Evolutionary conservation across 2,329 filamentous ascomycete genomes (phyloP), one percentile per base, ranked within the genome.

Genomic region (Fusarium pseudonygamai): DNA sequence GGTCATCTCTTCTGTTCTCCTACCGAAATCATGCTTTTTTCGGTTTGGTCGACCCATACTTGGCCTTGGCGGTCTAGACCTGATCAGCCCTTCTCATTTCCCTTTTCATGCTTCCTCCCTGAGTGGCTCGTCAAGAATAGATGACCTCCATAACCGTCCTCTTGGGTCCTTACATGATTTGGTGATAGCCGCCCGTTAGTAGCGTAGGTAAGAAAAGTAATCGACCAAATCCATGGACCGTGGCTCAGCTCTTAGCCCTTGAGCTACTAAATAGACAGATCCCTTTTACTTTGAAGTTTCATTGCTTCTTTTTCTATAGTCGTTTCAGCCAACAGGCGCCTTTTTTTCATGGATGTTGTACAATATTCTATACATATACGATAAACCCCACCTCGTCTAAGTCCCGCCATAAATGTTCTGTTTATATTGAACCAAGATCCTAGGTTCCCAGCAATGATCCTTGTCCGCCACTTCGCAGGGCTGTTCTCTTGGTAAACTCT

Each of bases 341-440:
- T 26, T 42, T 26, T 46, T 20, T 47, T 64, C 34, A 64, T 73
- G 32, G 13, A 52, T 52, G 47, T 73, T 37, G 30, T 61, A 71
- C 71, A 72, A 53, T 59, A 45, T 47, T 57, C 40, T 53, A 42
- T 64, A 55, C 67, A 58, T 64, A 74, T 60, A 52, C 59, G 18
- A 55, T 64, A 64, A 74, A 71, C 71, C 71, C 71, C 71, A 58
- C 71, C 71, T 59, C 71, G 71, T 74, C 63, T 72, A 72, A 59
- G 61, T 52, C 28, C 71, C 46, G 40, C 59, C 71, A 32, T 60
- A 50, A 57, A 67, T 64, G 55, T 56, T 69, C 42, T 50, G 47
- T 47, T 32, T 39, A 45, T 42, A 40, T n/a, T 28, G 46, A 26
- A 24, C 49, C 50, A 64, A 43, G 66, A 46, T 43, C 37, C 46